Percentiles rank a stretch among this genome's conserved stretches.
phyloP scores from a whole-genome alignment of 129 eudicot genomes.

The Pseudognaphalium luteoalbum region DNA sequence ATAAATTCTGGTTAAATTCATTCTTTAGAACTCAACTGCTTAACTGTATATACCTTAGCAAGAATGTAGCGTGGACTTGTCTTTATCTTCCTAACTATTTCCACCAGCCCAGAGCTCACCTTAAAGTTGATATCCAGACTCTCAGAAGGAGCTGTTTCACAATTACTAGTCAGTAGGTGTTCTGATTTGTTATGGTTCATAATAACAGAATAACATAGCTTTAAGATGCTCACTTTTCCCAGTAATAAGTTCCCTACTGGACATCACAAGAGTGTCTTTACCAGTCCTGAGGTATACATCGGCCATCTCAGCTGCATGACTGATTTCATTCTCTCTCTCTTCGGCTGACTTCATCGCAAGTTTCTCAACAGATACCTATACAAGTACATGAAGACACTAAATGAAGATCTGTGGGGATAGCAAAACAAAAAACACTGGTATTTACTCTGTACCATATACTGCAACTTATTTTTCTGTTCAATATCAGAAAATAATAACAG shows the following conservation, averaged over 20 bases:
- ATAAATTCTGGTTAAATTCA: not conserved
- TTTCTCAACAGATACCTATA: constrained; percentile 81
- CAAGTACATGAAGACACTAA: not conserved
- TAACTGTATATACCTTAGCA: constrained; percentile 72
- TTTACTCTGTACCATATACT: not conserved
- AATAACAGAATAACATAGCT: constrained; percentile 5
- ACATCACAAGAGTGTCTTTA: constrained; percentile 82
- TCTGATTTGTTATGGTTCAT: not conserved
- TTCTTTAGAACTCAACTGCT: not conserved
- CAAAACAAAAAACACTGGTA: not conserved
- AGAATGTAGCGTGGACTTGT: constrained; percentile 87
- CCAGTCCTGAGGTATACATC: constrained; percentile 64
- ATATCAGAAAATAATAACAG: not conserved
- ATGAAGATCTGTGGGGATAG: not conserved
- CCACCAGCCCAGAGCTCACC: constrained; percentile 99
- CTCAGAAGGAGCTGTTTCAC: constrained; percentile 80
- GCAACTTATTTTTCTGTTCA: not conserved
- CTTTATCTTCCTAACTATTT: constrained; percentile 79
- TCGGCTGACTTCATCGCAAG: constrained; percentile 79
- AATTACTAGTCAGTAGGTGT: constrained; percentile 24
- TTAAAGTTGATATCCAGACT: constrained; percentile 88
- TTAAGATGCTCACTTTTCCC: constrained; percentile 72
- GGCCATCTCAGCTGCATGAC: constrained; percentile 77
- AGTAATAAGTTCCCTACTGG: constrained; percentile 81
- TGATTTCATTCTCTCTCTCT: constrained; percentile 92